Conservation (phyloP, 2,329 filamentous ascomycete species). For the Rhynchosporium graminicola region DNA sequence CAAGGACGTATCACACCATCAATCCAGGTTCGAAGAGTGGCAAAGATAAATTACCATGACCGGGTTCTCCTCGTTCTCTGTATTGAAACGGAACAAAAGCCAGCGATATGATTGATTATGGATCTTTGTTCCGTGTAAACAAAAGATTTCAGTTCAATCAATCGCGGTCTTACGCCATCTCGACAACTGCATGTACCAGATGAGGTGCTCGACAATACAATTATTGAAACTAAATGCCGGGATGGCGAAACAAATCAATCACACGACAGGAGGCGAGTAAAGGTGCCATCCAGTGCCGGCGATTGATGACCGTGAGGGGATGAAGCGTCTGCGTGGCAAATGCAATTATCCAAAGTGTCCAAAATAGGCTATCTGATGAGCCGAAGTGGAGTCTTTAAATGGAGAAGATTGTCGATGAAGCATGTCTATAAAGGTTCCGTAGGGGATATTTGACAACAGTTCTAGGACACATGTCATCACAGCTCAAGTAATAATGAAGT, state of each 20-base stretch:
- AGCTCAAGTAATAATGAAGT: neutral
- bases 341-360: constrained; percentile 1
- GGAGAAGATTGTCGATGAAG: neutral
- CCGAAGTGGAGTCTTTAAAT: neutral
- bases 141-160: neutral
- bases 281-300: neutral
- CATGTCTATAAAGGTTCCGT: neutral
- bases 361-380: neutral
- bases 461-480: neutral
- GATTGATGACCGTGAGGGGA: too few species aligned
- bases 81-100: neutral
- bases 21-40: neutral
- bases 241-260: neutral
- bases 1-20: too few species aligned
- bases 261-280: neutral
- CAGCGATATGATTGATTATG: neutral
- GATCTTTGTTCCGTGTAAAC: neutral
- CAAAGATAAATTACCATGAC: too few species aligned
- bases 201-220: neutral
- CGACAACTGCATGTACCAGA: neutral
- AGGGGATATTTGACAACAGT: neutral
- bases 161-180: neutral
- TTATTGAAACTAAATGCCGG: neutral
- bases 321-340: neutral
- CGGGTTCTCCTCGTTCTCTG: neutral